A percentile compares a stretch with the other conserved stretches of the same genome.
phyloP scores from a whole-genome alignment of 257 asterid genomes.

The Solanum etuberosum region DNA sequence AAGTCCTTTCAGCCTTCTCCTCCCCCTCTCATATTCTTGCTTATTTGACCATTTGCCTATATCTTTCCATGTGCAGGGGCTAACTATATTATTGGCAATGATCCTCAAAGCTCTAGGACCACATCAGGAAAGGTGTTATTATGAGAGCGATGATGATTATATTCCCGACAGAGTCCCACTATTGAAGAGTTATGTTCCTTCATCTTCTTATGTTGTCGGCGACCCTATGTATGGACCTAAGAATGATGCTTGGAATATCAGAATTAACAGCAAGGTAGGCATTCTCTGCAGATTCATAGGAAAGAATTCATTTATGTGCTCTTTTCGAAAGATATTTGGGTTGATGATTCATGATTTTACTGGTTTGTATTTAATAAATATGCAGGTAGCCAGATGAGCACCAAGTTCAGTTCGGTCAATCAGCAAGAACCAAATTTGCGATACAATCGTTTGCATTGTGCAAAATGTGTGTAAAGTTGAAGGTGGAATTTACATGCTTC shows the following conservation, averaged over 20 bases:
- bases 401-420: not conserved
- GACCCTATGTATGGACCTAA: slow-evolving; percentile 53
- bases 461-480: not conserved
- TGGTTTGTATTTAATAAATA: not conserved
- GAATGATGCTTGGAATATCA: slow-evolving; percentile 54
- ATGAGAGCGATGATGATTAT: slow-evolving; percentile 91
- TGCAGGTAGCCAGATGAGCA: slow-evolving; percentile 32
- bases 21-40: not conserved
- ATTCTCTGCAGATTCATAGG: not conserved
- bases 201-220: slow-evolving; percentile 42
- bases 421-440: not conserved
- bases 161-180: slow-evolving; percentile 78
- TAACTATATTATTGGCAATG: slow-evolving; percentile 62
- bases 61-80: slow-evolving; percentile 43
- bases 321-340: not conserved
- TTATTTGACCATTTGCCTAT: slow-evolving; percentile 1
- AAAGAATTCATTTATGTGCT: not conserved
- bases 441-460: not conserved
- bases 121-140: slow-evolving; percentile 59
- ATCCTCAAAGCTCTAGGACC: slow-evolving; percentile 89
- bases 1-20: not conserved
- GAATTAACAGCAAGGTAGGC: slow-evolving; percentile 67
- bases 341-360: not conserved
- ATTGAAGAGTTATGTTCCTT: slow-evolving; percentile 65
- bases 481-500: not conserved